Percentiles rank a stretch among this genome's conserved stretches.
phyloP scores from a whole-genome alignment of 257 asterid species.

The Plantago elongata region DNA sequence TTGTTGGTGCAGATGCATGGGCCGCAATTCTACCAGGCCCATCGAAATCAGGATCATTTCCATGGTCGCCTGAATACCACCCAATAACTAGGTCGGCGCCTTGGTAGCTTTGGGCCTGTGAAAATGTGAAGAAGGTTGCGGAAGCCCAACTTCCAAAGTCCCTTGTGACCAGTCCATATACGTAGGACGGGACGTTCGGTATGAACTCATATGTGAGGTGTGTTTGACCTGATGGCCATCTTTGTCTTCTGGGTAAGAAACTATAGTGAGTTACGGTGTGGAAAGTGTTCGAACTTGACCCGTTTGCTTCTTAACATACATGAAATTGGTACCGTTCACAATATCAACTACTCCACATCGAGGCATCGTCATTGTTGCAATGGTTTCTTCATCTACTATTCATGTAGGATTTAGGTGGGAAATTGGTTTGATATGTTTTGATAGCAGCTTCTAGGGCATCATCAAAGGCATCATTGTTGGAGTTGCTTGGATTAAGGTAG shows the following conservation, averaged over 20 bases:
- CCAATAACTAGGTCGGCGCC: slow-evolving; percentile 16
- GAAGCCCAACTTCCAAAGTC: slow-evolving; percentile 20
- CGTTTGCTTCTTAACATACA: not conserved
- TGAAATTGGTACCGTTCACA: slow-evolving; percentile 7
- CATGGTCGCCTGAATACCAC: slow-evolving; percentile 14
- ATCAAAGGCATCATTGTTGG: not conserved
- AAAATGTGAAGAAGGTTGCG: slow-evolving; percentile 16
- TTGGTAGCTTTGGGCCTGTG: not conserved
- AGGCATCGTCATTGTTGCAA: slow-evolving; percentile 10
- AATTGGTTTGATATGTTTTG: not conserved
- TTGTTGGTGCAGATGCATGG: slow-evolving; percentile 20
- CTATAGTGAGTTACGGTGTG: slow-evolving; percentile 17
- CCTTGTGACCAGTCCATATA: not conserved
- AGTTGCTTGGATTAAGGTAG: not conserved
- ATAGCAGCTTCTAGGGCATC: not conserved
- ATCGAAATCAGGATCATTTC: slow-evolving; percentile 11
- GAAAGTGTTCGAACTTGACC: not conserved
- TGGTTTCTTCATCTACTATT: slow-evolving; percentile 9
- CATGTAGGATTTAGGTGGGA: slow-evolving; percentile 6
- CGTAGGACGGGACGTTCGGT: not conserved
- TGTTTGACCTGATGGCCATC: slow-evolving; percentile 21
- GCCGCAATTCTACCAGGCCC: slow-evolving; percentile 23
- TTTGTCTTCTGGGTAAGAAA: slow-evolving; percentile 12
- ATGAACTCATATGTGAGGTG: slow-evolving; percentile 17
- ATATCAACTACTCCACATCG: slow-evolving; percentile 26